Evolutionary conservation across 257 asterid genomes (phyloP).

Genomic region (Cynanchum wilfordii): DNA sequence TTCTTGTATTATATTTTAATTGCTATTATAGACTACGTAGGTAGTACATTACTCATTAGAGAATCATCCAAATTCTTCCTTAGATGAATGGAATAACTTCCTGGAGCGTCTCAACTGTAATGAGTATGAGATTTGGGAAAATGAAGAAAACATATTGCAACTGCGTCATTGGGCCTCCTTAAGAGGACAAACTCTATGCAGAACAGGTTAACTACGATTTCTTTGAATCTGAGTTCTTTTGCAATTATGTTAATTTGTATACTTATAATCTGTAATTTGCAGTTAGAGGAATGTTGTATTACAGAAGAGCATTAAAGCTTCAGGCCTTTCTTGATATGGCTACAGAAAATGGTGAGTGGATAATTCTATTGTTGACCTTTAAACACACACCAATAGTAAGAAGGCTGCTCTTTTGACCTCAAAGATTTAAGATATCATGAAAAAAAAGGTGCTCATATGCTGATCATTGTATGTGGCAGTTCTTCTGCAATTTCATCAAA

Average conservation of each 20-base stretch:
- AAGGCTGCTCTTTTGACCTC: neutral
- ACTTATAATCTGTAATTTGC: conserved; percentile 29
- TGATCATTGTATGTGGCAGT: neutral
- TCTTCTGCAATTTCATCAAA: neutral
- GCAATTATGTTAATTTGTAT: neutral
- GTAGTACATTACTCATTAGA: conserved; percentile 9
- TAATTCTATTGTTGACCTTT: neutral
- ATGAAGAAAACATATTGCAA: conserved; percentile 80
- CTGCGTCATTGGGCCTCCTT: conserved; percentile 99
- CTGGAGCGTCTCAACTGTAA: conserved; percentile 86
- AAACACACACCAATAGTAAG: neutral
- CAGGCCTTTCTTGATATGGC: conserved; percentile 99
- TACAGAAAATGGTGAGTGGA: conserved; percentile 58
- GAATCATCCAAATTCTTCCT: conserved; percentile 17
- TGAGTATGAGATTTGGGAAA: conserved; percentile 65
- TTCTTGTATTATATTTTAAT: conserved; percentile 7
- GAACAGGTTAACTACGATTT: conserved; percentile 60
- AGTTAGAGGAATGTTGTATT: conserved; percentile 99
- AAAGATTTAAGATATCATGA: neutral
- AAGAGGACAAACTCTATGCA: conserved; percentile 95
- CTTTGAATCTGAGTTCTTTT: neutral
- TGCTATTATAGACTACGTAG: conserved; percentile 2
- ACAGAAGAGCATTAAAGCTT: conserved; percentile 94
- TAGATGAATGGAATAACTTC: conserved; percentile 97
- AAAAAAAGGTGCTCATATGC: neutral